Percentiles rank a stretch among this genome's conserved stretches.
Evolutionary conservation across 2,329 filamentous ascomycete genomes (phyloP).

Genomic region (Ilyonectria sp.): DNA sequence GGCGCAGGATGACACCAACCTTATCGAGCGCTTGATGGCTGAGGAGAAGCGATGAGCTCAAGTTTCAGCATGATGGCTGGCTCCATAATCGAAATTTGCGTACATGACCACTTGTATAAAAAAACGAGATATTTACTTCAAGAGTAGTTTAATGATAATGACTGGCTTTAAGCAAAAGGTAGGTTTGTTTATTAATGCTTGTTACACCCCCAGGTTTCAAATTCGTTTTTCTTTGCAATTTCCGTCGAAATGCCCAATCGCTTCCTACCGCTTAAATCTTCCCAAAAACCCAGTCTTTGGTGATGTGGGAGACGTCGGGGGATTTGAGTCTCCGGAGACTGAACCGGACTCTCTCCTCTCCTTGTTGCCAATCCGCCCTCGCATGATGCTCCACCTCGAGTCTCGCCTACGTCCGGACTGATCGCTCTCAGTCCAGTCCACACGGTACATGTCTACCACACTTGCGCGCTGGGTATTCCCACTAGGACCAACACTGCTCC

Average conservation of each 20-base stretch:
- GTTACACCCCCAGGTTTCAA: neutral
- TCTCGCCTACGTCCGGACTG: constrained; percentile 60
- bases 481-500: constrained; percentile 28
- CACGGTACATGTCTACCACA: constrained; percentile 55
- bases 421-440: constrained; percentile 74
- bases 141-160: constrained; percentile 37
- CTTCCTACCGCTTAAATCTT: constrained; percentile 59
- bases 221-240: constrained; percentile 16
- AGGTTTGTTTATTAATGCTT: constrained; percentile 29
- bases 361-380: constrained; percentile 55
- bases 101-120: constrained; percentile 8
- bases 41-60: constrained; percentile 56
- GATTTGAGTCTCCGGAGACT: constrained; percentile 33
- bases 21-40: constrained; percentile 65
- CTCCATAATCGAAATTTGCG: constrained; percentile 1
- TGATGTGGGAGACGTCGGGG: constrained; percentile 48
- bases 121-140: neutral
- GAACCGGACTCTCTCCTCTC: constrained; percentile 33
- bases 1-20: constrained; percentile 62
- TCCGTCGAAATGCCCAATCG: neutral
- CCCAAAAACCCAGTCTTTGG: constrained; percentile 59
- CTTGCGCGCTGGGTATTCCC: constrained; percentile 38
- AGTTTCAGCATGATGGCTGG: constrained; percentile 8
- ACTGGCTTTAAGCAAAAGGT: constrained; percentile 28
- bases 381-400: constrained; percentile 64